Evolutionary conservation across 1,139 yeast genomes (phyloP).

Genomic region (Williopsis jadinii): DNA sequence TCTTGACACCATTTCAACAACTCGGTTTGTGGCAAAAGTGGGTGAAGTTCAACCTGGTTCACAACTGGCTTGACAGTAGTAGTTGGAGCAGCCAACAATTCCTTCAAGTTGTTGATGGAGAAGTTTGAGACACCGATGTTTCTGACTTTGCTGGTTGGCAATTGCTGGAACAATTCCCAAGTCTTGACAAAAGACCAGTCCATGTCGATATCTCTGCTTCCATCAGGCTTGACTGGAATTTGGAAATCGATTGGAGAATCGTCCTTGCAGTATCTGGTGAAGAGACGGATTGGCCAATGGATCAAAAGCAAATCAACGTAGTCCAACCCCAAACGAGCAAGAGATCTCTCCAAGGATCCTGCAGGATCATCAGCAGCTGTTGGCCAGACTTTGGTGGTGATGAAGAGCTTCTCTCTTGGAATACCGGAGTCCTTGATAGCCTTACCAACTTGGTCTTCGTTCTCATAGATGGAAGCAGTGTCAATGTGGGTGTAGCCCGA

Average conservation of each 20-base stretch:
- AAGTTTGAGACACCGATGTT: conserved; percentile 80
- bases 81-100: conserved; percentile 43
- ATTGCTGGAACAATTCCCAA: conserved; percentile 61
- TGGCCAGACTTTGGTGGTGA: conserved; percentile 79
- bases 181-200: conserved; percentile 59
- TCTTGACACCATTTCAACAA: conserved; percentile 46
- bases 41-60: conserved; percentile 74
- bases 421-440: conserved; percentile 61
- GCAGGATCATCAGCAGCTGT: conserved; percentile 41
- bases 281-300: conserved; percentile 78
- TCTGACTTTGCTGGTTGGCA: conserved; percentile 48
- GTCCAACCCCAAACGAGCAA: conserved; percentile 62
- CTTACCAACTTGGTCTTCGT: conserved; percentile 63
- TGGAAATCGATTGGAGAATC: conserved; percentile 31
- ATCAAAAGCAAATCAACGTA: conserved; percentile 78
- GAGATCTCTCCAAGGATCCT: conserved; percentile 45
- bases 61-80: conserved; percentile 56
- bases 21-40: conserved; percentile 64
- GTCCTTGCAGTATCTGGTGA: conserved; percentile 24
- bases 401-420: conserved; percentile 62
- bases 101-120: conserved; percentile 45
- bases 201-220: conserved; percentile 35
- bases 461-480: conserved; percentile 62
- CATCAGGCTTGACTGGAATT: conserved; percentile 37
- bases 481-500: conserved; percentile 77